phyloP scores from a whole-genome alignment of 1,139 yeast species.

The Candida tropicalis region DNA sequence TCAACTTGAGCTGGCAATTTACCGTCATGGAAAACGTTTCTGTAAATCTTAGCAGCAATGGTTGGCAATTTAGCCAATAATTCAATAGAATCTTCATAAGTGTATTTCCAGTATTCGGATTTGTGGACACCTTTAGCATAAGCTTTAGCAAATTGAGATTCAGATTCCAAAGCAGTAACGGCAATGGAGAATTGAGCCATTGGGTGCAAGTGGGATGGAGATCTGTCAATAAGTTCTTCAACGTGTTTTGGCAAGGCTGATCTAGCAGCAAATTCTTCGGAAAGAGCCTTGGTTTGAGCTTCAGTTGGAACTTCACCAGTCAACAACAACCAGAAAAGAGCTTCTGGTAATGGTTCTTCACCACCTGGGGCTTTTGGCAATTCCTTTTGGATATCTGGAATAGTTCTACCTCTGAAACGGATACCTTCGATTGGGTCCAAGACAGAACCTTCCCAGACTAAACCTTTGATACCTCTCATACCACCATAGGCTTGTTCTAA shows the following conservation, averaged over 20 bases:
- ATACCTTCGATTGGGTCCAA: conserved; percentile 98
- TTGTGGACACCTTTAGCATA: conserved; percentile 88
- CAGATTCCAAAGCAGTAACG: conserved; percentile 86
- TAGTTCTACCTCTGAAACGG: conserved; percentile 97
- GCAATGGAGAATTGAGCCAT: conserved; percentile 98
- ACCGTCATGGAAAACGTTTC: conserved; percentile 87
- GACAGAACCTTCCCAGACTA: conserved; percentile 99
- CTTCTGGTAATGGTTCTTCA: conserved; percentile 84
- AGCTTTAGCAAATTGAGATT: conserved; percentile 87
- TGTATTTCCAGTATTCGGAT: conserved; percentile 88
- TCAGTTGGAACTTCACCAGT: conserved; percentile 88
- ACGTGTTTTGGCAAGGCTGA: conserved; percentile 86
- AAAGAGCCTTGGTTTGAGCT: conserved; percentile 73
- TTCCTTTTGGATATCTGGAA: conserved; percentile 91
- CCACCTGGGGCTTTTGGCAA: conserved; percentile 95
- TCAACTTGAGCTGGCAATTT: conserved; percentile 67
- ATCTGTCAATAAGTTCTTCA: conserved; percentile 75
- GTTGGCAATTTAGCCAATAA: conserved; percentile 90
- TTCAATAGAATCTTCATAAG: conserved; percentile 87
- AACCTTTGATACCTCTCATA: conserved; percentile 97
- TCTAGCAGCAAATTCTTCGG: conserved; percentile 84
- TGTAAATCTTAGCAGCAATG: conserved; percentile 92
- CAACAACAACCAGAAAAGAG: conserved; percentile 87
- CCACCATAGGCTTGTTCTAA: conserved; percentile 99
- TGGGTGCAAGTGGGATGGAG: conserved; percentile 90